phyloP scores from a whole-genome alignment of 495 filamentous ascomycete genomes.

The Parathielavia hyrcaniae region DNA sequence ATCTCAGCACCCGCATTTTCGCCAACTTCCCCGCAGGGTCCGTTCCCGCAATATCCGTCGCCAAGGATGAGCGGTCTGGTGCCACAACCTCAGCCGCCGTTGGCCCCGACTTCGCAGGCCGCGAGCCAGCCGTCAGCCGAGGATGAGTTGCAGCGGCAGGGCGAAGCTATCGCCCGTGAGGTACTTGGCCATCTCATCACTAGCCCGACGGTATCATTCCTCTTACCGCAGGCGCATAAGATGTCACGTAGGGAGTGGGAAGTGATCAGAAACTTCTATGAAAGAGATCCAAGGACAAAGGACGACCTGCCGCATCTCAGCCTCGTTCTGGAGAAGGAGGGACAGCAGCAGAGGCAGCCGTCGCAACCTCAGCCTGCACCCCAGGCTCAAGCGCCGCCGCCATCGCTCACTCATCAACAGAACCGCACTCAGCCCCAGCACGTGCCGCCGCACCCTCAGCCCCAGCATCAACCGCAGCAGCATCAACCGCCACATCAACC shows the following conservation, averaged over 20 bases:
- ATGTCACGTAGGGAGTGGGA: slow-evolving; percentile 58
- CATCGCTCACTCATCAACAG: background rate
- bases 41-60: slow-evolving; percentile 32
- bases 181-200: slow-evolving; percentile 55
- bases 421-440: background rate
- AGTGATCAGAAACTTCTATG: slow-evolving; percentile 55
- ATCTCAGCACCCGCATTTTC: slow-evolving; percentile 43
- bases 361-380: slow-evolving; percentile 11
- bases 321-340: slow-evolving; percentile 40
- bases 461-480: background rate
- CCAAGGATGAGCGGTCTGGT: slow-evolving; percentile 32
- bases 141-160: slow-evolving; percentile 31
- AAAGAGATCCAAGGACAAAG: slow-evolving; percentile 44
- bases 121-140: slow-evolving; percentile 8
- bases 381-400: slow-evolving; percentile 10
- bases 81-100: slow-evolving; percentile 29
- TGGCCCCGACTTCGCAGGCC: slow-evolving; percentile 25
- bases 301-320: slow-evolving; percentile 47
- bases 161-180: slow-evolving; percentile 47
- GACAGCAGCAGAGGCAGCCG: slow-evolving; percentile 14
- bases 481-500: slow-evolving; percentile 13
- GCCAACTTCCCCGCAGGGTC: slow-evolving; percentile 44
- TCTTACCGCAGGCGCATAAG: slow-evolving; percentile 58
- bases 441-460: slow-evolving; percentile 8
- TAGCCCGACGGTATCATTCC: slow-evolving; percentile 58